phyloP scores from a whole-genome alignment of 352 stramenopile genomes.

The Phytophthora cactorum region DNA sequence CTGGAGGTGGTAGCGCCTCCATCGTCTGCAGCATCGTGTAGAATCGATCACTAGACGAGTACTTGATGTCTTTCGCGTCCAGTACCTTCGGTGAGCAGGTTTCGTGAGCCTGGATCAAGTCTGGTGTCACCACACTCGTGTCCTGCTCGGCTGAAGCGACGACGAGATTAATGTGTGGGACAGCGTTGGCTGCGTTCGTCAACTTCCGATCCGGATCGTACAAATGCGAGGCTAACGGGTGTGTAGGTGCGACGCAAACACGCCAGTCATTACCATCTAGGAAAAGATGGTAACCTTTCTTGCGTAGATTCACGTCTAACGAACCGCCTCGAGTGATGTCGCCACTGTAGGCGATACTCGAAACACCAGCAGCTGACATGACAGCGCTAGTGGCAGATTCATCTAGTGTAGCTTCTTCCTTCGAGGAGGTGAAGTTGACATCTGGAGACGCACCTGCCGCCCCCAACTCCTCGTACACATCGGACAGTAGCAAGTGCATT shows the following conservation, averaged over 20 bases:
- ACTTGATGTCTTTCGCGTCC: slow-evolving; percentile 8
- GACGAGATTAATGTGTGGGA: slow-evolving; percentile 32
- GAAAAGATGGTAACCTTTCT: slow-evolving; percentile 50
- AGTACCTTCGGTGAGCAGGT: slow-evolving; percentile 10
- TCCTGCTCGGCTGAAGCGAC: background rate
- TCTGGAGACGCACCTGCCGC: slow-evolving; percentile 18
- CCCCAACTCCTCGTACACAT: slow-evolving; percentile 13
- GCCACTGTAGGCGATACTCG: slow-evolving; percentile 40
- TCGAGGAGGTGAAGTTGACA: slow-evolving; percentile 39
- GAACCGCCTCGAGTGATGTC: background rate
- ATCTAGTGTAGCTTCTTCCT: slow-evolving; percentile 11
- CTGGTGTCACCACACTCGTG: background rate
- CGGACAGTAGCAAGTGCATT: slow-evolving; percentile 41
- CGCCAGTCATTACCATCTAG: slow-evolving; percentile 19
- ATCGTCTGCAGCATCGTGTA: slow-evolving; percentile 17
- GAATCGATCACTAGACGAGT: slow-evolving; percentile 1
- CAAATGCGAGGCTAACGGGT: slow-evolving; percentile 43
- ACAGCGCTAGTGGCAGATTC: background rate
- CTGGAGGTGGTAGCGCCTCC: slow-evolving; percentile 16
- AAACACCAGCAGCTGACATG: background rate
- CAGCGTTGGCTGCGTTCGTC: slow-evolving; percentile 6
- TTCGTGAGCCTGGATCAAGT: background rate
- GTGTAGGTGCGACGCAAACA: slow-evolving; percentile 41
- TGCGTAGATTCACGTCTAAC: slow-evolving; percentile 18
- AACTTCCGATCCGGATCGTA: slow-evolving; percentile 32